These are phyloP conservation scores for Zoysia pacifica DNA, from an alignment of 176 grass and related monocot genomes.

Conservation along the genomic window DNA sequence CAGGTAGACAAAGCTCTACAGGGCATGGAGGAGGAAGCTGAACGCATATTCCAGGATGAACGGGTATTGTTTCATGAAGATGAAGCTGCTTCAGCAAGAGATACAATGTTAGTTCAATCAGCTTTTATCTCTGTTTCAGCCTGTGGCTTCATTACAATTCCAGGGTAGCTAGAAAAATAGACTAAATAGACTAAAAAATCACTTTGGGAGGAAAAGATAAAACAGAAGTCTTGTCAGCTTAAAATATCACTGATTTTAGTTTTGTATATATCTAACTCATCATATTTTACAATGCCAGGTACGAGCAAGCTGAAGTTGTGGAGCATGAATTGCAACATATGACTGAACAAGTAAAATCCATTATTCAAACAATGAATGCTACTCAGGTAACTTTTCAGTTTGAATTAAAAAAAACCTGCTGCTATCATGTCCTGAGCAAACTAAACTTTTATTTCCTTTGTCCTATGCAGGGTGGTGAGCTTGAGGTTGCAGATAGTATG, in stretches of 20 bases:
- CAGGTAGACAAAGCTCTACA: constrained; percentile 94
- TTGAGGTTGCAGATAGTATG: constrained; percentile 74
- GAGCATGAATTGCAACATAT: constrained; percentile 92
- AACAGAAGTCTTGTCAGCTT: background rate
- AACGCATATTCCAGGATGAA: constrained; percentile 86
- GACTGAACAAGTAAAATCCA: constrained; percentile 97
- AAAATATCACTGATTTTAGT: background rate
- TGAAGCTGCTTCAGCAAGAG: constrained; percentile 76
- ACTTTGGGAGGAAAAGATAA: background rate
- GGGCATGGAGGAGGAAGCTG: constrained; percentile 97
- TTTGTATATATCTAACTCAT: background rate
- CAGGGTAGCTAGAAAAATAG: constrained; percentile 3
- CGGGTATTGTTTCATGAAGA: constrained; percentile 83
- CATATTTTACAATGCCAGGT: constrained; percentile 55
- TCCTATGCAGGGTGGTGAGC: constrained; percentile 67
- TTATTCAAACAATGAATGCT: constrained; percentile 90
- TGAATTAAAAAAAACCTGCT: constrained; percentile 5
- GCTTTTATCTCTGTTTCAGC: constrained; percentile 14
- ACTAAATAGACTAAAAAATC: background rate
- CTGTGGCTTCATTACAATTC: constrained; percentile 11
- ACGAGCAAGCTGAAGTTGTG: constrained; percentile 81
- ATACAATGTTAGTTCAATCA: constrained; percentile 78
- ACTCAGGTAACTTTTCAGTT: constrained; percentile 60
- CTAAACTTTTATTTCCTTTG: constrained; percentile 30
- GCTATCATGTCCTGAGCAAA: background rate